phyloP scores from a whole-genome alignment of 2,329 filamentous ascomycete species.

The Neophaeococcomyces mojaviensis region DNA sequence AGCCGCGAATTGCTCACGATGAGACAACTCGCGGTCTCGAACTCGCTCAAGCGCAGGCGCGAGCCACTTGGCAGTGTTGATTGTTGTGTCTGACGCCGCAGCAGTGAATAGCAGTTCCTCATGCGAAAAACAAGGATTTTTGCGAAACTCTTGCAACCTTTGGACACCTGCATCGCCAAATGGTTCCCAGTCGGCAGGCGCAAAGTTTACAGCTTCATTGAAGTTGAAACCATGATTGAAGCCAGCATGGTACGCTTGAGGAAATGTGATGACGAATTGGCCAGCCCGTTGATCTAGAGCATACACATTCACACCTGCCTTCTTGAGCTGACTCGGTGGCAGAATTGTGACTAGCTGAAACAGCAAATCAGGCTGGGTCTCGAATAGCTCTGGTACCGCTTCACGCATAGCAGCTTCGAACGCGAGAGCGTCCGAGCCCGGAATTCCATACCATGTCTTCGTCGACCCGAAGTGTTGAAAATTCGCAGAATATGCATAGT shows the following conservation, averaged over 20 bases:
- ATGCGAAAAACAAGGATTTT: constrained; percentile 94
- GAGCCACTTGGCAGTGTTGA: constrained; percentile 92
- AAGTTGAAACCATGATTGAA: constrained; percentile 99
- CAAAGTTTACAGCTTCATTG: constrained; percentile 98
- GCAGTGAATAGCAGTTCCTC: constrained; percentile 91
- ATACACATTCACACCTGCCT: constrained; percentile 86
- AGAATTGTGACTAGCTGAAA: constrained; percentile 97
- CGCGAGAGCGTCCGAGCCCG: constrained; percentile 83
- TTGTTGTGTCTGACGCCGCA: constrained; percentile 68
- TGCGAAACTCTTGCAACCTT: constrained; percentile 74
- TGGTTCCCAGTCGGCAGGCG: constrained; percentile 89
- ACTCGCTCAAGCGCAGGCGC: constrained; percentile 78
- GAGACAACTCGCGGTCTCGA: constrained; percentile 61
- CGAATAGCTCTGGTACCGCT: constrained; percentile 91
- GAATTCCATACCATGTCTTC: constrained; percentile 99
- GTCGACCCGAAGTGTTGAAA: constrained; percentile 98
- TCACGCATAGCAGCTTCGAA: constrained; percentile 94
- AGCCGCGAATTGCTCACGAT: constrained; percentile 60
- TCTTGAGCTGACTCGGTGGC: constrained; percentile 84
- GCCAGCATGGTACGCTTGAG: constrained; percentile 91
- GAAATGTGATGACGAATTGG: constrained; percentile 93
- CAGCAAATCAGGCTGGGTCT: constrained; percentile 89
- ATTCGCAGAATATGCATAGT: constrained; percentile 95
- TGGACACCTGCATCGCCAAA: constrained; percentile 81
- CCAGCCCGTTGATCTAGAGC: constrained; percentile 93